Evolutionary conservation across 345 rosid genomes (phyloP).

Genomic region (Linum usitatissimum): DNA sequence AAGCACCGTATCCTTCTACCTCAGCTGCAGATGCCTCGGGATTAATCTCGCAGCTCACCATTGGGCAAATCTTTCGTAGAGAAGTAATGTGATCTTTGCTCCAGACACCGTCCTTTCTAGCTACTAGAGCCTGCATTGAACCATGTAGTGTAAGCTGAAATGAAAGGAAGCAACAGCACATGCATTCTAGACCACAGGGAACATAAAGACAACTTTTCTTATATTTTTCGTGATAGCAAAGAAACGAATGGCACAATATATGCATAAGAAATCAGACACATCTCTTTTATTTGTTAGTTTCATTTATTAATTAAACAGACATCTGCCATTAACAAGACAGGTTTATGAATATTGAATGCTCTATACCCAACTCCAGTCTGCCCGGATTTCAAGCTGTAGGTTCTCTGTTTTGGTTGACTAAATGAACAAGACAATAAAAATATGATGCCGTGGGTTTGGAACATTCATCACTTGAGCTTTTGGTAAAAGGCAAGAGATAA

Average conservation of each 20-base stretch:
- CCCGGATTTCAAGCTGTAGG: too few species aligned
- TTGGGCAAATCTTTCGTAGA: slow-evolving; percentile 85
- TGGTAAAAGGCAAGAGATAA: background rate
- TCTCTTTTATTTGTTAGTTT: too few species aligned
- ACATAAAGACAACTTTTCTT: background rate
- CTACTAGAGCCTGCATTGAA: slow-evolving; percentile 64
- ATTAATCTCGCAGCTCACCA: slow-evolving; percentile 81
- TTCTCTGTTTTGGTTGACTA: too few species aligned
- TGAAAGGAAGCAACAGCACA: background rate
- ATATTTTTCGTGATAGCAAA: background rate
- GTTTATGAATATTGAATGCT: too few species aligned
- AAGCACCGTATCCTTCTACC: slow-evolving; percentile 99
- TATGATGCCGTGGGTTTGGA: background rate
- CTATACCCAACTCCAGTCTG: too few species aligned
- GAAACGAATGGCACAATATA: background rate
- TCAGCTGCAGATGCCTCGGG: slow-evolving; percentile 97
- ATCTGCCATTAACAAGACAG: too few species aligned
- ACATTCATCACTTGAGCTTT: background rate
- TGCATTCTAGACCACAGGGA: background rate
- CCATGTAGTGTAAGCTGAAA: slow-evolving; percentile 2
- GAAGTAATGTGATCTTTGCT: slow-evolving; percentile 83
- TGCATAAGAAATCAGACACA: too few species aligned
- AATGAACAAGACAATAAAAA: background rate
- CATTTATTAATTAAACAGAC: too few species aligned
- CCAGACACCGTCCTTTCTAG: slow-evolving; percentile 97